Percentiles rank a stretch among this genome's conserved stretches.
Conservation (phyloP, 148 eudicot genomes). For the Fagopyrum tataricum region DNA sequence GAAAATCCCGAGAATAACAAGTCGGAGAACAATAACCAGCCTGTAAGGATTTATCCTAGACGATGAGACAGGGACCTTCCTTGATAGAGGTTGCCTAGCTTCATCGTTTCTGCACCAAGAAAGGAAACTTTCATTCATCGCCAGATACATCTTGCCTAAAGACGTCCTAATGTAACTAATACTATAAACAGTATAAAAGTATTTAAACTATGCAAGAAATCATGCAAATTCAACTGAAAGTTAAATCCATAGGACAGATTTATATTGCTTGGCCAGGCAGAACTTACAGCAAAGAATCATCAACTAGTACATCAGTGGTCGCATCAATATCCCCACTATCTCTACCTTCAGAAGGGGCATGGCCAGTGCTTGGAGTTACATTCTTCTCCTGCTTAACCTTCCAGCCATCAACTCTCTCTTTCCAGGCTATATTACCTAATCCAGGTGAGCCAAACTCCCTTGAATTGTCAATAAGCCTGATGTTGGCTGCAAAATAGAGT, state of each 20-base stretch:
- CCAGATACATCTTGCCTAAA: not conserved
- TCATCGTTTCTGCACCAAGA: slow-evolving; percentile 50
- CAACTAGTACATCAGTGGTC: slow-evolving; percentile 15
- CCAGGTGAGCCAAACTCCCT: slow-evolving; percentile 45
- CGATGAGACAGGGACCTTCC: slow-evolving; percentile 63
- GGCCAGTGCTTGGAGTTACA: slow-evolving; percentile 31
- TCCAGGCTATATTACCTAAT: slow-evolving; percentile 44
- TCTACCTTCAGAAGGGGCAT: slow-evolving; percentile 46
- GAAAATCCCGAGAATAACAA: slow-evolving; percentile 47
- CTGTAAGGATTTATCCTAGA: slow-evolving; percentile 65
- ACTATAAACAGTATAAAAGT: not conserved
- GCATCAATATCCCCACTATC: slow-evolving; percentile 30
- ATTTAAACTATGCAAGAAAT: not conserved
- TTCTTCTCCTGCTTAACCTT: slow-evolving; percentile 39
- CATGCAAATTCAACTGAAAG: not conserved
- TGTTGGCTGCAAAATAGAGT: slow-evolving; percentile 27
- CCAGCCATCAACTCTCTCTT: slow-evolving; percentile 46
- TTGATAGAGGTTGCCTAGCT: slow-evolving; percentile 60
- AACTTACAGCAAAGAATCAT: slow-evolving; percentile 24
- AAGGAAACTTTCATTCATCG: not conserved
- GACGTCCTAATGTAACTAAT: not conserved
- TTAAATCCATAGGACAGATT: not conserved
- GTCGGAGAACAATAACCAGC: slow-evolving; percentile 61
- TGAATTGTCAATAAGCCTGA: slow-evolving; percentile 20
- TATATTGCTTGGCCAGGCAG: not conserved